Conservation (phyloP, 768 basidiomycete genomes). For the Dendrothele bispora region DNA sequence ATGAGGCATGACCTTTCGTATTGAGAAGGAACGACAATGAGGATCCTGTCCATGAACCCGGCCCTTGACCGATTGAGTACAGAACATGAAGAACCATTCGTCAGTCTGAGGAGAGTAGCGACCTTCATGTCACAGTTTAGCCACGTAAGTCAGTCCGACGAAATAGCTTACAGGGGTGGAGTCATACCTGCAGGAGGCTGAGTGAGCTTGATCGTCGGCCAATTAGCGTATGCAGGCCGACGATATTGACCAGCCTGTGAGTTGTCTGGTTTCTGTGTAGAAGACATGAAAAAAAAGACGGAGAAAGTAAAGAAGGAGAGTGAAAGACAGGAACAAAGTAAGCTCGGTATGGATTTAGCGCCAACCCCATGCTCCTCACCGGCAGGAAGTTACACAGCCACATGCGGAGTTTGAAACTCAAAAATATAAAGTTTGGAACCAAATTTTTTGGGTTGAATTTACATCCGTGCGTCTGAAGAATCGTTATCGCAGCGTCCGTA, state of each 20-base stretch:
- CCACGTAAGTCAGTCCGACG: not conserved
- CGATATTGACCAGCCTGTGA: slow-evolving; percentile 31
- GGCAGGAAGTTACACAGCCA: not conserved
- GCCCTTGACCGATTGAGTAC: slow-evolving; percentile 56
- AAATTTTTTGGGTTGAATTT: slow-evolving; percentile 26
- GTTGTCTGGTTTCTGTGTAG: slow-evolving; percentile 3
- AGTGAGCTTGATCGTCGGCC: slow-evolving; percentile 56
- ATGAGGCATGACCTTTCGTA: slow-evolving; percentile 67
- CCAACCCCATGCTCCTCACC: not conserved
- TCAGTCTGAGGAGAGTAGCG: slow-evolving; percentile 59
- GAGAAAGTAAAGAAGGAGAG: not conserved
- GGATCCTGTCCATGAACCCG: slow-evolving; percentile 52
- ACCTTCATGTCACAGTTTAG: slow-evolving; percentile 38
- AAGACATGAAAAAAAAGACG: no score
- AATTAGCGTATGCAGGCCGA: slow-evolving; percentile 42
- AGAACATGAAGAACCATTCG: slow-evolving; percentile 66
- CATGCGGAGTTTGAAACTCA: slow-evolving; percentile 21
- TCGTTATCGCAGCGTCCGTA: slow-evolving; percentile 84
- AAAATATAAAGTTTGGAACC: slow-evolving; percentile 5
- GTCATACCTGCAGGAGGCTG: slow-evolving; percentile 48
- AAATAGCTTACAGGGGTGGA: not conserved
- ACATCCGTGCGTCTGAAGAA: slow-evolving; percentile 78
- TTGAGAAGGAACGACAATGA: slow-evolving; percentile 46
- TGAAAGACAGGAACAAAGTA: not conserved
- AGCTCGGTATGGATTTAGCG: not conserved